Percentiles rank a stretch among this genome's conserved stretches.
Conservation (phyloP, 305 asterid genomes). For the Fraxinus xanthoxyloides region DNA sequence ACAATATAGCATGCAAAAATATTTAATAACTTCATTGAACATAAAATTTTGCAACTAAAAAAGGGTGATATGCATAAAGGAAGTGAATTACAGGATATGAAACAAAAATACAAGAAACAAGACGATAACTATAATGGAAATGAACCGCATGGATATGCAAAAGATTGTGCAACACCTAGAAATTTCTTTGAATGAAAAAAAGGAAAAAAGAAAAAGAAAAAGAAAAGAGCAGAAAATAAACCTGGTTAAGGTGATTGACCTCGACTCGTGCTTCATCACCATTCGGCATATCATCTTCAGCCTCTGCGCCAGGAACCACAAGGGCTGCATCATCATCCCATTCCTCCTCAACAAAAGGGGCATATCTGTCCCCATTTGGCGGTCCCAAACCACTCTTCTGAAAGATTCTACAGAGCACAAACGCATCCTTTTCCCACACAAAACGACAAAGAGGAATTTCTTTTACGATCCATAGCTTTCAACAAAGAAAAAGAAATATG, state of each 20-base stretch:
- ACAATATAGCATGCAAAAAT: neutral
- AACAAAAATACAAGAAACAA: neutral
- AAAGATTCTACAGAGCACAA: constrained; percentile 86
- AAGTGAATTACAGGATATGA: neutral
- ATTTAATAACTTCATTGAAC: neutral
- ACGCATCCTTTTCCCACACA: constrained; percentile 72
- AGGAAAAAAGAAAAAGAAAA: too few relatives aligned
- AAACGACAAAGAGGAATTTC: constrained; percentile 22
- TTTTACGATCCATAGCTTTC: constrained; percentile 24
- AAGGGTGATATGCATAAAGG: neutral
- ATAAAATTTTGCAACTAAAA: neutral
- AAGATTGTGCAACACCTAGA: neutral
- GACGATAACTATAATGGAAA: neutral
- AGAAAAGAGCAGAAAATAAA: constrained; percentile 14
- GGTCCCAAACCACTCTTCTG: constrained; percentile 57
- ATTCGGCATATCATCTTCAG: constrained; percentile 24
- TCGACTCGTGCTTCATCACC: constrained; percentile 25
- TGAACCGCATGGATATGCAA: neutral
- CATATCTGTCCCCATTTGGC: constrained; percentile 78
- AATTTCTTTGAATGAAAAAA: neutral
- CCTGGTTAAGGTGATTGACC: constrained; percentile 58
- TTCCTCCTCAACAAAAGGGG: constrained; percentile 85
- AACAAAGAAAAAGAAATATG: neutral
- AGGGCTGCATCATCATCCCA: constrained; percentile 52
- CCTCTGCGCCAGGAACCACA: constrained; percentile 34